phyloP scores from a whole-genome alignment of 129 eudicot species.

The Solidago caesia region DNA sequence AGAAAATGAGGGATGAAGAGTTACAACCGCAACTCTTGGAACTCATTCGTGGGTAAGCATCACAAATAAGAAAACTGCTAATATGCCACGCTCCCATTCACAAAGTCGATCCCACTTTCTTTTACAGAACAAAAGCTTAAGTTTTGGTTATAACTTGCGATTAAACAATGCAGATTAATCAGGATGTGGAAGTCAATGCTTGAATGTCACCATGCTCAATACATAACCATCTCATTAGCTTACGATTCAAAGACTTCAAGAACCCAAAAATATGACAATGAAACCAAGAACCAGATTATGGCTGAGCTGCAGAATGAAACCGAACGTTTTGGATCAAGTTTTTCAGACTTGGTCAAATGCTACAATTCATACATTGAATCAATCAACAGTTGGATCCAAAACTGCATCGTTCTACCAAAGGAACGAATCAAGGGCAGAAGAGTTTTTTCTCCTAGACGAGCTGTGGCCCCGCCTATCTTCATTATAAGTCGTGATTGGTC shows the following conservation, averaged over 20 bases:
- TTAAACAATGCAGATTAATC: slow-evolving; percentile 53
- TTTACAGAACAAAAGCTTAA: background rate
- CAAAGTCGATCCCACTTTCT: background rate
- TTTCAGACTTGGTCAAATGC: slow-evolving; percentile 64
- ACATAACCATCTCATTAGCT: slow-evolving; percentile 69
- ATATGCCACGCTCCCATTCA: background rate
- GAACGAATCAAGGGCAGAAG: slow-evolving; percentile 63
- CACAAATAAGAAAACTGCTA: background rate
- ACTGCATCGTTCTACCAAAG: slow-evolving; percentile 66
- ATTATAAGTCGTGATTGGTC: slow-evolving; percentile 76
- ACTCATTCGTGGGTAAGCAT: slow-evolving; percentile 76
- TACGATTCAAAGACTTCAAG: slow-evolving; percentile 49
- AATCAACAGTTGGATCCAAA: slow-evolving; percentile 86
- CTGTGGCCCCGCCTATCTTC: slow-evolving; percentile 78
- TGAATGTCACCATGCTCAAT: slow-evolving; percentile 81
- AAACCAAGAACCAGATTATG: slow-evolving; percentile 52
- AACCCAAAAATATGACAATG: slow-evolving; percentile 31
- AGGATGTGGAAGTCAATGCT: slow-evolving; percentile 95
- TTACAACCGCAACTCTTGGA: slow-evolving; percentile 83
- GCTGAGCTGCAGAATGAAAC: slow-evolving; percentile 59
- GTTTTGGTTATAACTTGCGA: background rate
- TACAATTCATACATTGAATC: slow-evolving; percentile 67
- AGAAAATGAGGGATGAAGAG: slow-evolving; percentile 92
- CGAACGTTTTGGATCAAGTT: slow-evolving; percentile 74
- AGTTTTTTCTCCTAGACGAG: slow-evolving; percentile 72